Evolutionary conservation across 2,329 filamentous ascomycete genomes (phyloP), one percentile per base, ranked within the genome.

Genomic region (Arthrobotrys entomopaga): DNA sequence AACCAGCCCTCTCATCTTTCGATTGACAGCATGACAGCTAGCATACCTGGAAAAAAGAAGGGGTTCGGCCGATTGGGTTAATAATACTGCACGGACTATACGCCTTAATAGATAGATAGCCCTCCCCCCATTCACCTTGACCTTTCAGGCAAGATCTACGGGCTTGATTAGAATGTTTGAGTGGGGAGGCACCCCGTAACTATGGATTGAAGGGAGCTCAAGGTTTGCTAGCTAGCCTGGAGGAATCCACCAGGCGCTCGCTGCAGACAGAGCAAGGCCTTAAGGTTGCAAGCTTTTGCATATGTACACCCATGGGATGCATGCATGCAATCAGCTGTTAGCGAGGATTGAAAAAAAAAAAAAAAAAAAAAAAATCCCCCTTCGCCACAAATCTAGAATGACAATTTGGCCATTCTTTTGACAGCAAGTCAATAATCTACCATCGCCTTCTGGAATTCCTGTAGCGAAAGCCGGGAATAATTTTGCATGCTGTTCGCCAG

Each of bases 91-190:
- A 10, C 29, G 29, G 29, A 6, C 29, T 34, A 34, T 34, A 34
- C 4, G 16, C 8, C 42, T 46, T 15, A n/a, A 5, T 19, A 2
- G 42, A 42, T 57, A 42, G 16, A 58, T n/a, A n/a, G 58, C 52
- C 65, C 65, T 26, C 58, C 38, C 50, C 22, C 22, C 63, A 54
- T 48, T 63, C 42, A 64, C 58, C 65, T 70, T 29, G 22, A 10
- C 15, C 40, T 63, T 70, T 34, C 8, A 52, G 65, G 19, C 57
- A 70, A 63, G 65, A 70, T 70, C 65, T 63, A 63, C 65, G 42
- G 49, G 10, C 15, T 43, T 57, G 40, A 58, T 57, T n/a, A n/a
- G n/a, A n/a, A n/a, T n/a, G n/a, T n/a, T n/a, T n/a, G n/a, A n/a
- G n/a, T n/a, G n/a, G n/a, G n/a, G n/a, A n/a, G n/a, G n/a, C n/a